Conservation (phyloP, 805 yeast species). For the Cyberlindnera veronae region DNA sequence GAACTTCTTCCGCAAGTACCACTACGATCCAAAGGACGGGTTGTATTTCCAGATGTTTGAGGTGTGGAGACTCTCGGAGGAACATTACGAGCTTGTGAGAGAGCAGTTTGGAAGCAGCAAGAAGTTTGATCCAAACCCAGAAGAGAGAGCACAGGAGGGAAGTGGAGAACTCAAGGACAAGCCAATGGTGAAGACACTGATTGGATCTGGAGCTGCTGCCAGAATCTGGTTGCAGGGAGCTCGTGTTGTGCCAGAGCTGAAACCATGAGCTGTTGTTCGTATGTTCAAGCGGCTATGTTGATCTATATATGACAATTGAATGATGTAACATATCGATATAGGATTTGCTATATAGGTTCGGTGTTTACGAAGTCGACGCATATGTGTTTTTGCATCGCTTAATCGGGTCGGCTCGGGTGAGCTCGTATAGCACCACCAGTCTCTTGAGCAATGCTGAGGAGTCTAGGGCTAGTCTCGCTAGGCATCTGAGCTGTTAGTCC, state of each 20-base stretch:
- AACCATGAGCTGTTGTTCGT: too few species aligned
- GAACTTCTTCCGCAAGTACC: constrained; percentile 52
- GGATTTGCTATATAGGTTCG: too few species aligned
- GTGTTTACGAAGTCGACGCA: too few species aligned
- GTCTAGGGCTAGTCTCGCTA: too few species aligned
- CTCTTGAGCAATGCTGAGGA: too few species aligned
- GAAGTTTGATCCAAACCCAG: constrained; percentile 44
- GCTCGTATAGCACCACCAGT: too few species aligned
- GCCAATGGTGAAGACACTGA: constrained; percentile 47
- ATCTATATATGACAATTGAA: too few species aligned
- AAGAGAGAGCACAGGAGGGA: constrained; percentile 46
- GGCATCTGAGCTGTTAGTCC: too few species aligned
- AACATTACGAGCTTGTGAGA: constrained; percentile 48
- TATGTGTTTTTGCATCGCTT: too few species aligned
- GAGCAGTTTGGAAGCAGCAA: constrained; percentile 54
- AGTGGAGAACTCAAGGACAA: constrained; percentile 33
- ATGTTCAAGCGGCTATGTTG: too few species aligned
- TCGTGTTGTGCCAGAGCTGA: constrained; percentile 42
- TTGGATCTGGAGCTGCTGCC: constrained; percentile 66
- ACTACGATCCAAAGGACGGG: constrained; percentile 55
- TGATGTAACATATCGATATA: too few species aligned
- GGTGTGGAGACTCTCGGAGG: constrained; percentile 49
- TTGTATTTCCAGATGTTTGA: constrained; percentile 58
- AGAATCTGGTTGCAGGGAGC: constrained; percentile 68
- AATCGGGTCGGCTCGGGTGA: too few species aligned